Base-by-base conservation (phyloP, 169 alveolate genomes). In the Sarcocystis neurona region DNA sequence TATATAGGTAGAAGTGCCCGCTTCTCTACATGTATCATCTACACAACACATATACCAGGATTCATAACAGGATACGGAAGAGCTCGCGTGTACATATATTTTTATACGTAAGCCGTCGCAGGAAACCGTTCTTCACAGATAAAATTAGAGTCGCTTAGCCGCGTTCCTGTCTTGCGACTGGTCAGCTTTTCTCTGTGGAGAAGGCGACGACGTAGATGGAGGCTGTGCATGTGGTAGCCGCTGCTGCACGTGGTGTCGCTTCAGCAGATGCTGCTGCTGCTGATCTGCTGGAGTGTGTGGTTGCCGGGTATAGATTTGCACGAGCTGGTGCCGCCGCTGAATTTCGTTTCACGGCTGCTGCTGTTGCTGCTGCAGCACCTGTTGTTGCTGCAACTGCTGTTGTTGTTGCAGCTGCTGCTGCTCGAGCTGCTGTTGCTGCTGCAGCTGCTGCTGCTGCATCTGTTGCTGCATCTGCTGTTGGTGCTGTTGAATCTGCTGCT, bases 391-490 rank as follows among this genome's bases (percentile, higher is more conserved):
- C 27, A 23, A 41, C 43, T 63, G 75, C 44, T 63, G 75, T 10
- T 43, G 75, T 43, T 63, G 75, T 20, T 63, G 75, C 75, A 30
- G 75, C 75, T 30, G 32, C 20, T 63, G 75, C 43, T 63, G 75
- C 75, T 15, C 44, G 34, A 58, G 72, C 72, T 58, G 72, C 30
- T 58, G 72, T 43, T 63, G 75, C 3, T 63, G 70, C 30, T 58
- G 75, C 44, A 30, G 75, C 44, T 30, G 75, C 43, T 63, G 75
- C 43, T 63, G 75, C 75, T 63, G 75, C 4, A 63, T 37, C 39
- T 30, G 75, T 43, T 30, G n/a, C 43, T 63, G 75, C 27, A n/a
- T n/a, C n/a, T n/a, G n/a, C n/a, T n/a, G 75, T 63, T 4, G 75
- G 46, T 2, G 75, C 75, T n/a, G 75, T 43, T 6, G 60, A 10